Evolutionary conservation across 129 eudicot species (phyloP).

Genomic region (Helichrysum umbraculigerum): DNA sequence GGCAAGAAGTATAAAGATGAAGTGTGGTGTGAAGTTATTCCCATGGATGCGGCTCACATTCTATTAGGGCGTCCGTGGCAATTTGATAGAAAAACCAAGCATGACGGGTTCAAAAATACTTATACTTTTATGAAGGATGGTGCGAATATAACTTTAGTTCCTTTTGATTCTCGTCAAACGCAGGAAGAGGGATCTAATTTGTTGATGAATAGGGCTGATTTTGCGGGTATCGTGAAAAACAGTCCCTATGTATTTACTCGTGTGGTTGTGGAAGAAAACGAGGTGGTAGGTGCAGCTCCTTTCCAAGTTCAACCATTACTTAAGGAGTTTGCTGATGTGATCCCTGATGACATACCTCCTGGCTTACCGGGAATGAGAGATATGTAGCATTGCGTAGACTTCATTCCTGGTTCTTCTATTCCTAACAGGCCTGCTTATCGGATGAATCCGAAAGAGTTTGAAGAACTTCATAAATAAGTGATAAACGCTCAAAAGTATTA

Average conservation of each 20-base stretch:
- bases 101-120: background rate
- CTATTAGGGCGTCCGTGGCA: background rate
- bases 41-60: background rate
- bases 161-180: background rate
- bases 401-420: background rate
- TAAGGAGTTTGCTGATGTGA: background rate
- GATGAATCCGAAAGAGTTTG: background rate
- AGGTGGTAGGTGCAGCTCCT: background rate
- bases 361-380: background rate
- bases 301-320: background rate
- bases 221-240: background rate
- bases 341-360: background rate
- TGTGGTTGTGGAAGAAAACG: background rate
- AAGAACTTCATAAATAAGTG: background rate
- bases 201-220: background rate
- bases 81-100: background rate
- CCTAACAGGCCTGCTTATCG: background rate
- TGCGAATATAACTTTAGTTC: background rate
- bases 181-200: background rate
- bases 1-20: too few relatives aligned
- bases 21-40: background rate
- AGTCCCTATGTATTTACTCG: background rate
- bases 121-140: background rate
- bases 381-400: background rate
- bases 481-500: too few relatives aligned